phyloP scores from a whole-genome alignment of 352 stramenopile species.

The Pythium aquatile region DNA sequence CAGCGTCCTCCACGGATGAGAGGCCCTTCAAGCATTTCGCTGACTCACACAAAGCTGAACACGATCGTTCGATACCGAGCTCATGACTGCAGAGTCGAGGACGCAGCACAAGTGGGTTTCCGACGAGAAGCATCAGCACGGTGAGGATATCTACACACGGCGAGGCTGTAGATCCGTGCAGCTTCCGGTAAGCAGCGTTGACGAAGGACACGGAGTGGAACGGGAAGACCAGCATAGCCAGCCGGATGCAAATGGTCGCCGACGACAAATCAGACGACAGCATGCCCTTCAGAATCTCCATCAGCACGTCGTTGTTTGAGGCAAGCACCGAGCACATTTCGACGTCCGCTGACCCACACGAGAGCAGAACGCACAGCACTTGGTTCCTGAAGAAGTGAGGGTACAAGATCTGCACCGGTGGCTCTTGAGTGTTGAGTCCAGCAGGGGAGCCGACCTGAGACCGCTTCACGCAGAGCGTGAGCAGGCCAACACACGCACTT shows the following conservation, averaged over 20 bases:
- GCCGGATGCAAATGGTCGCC: constrained; percentile 74
- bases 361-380: constrained; percentile 69
- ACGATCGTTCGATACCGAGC: constrained; percentile 70
- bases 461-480: constrained; percentile 53
- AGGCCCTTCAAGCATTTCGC: constrained; percentile 66
- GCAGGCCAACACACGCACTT: constrained; percentile 58
- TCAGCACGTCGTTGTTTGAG: constrained; percentile 47
- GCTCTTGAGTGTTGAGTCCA: neutral
- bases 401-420: constrained; percentile 30
- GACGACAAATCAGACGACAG: constrained; percentile 57
- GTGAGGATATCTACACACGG: constrained; percentile 11
- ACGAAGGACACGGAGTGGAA: constrained; percentile 72
- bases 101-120: constrained; percentile 56
- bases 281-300: constrained; percentile 66
- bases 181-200: constrained; percentile 35
- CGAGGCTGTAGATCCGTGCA: constrained; percentile 34
- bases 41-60: constrained; percentile 58
- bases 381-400: constrained; percentile 77
- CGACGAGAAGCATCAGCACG: constrained; percentile 62
- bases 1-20: constrained; percentile 22
- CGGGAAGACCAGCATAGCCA: constrained; percentile 83
- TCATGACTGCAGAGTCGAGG: constrained; percentile 80
- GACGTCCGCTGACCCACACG: constrained; percentile 59
- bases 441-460: neutral
- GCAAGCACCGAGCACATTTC: constrained; percentile 68